Evolutionary conservation across 2,329 filamentous ascomycete genomes (phyloP).

Genomic region (Lasiodiplodia citricola): DNA sequence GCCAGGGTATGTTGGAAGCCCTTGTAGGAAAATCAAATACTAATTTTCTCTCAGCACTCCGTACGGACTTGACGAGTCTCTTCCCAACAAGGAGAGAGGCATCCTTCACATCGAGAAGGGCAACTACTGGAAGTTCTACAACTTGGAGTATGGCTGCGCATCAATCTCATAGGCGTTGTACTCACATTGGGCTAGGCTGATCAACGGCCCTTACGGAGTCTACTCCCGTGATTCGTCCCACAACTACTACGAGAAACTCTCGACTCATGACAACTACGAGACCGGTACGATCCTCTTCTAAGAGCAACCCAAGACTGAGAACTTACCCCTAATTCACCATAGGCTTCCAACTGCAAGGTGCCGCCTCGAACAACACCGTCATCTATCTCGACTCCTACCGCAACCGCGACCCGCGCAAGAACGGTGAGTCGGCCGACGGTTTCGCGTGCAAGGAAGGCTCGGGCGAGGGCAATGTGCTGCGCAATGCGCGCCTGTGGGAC

Average conservation of each 20-base stretch:
- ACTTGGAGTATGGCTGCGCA: conserved; percentile 34
- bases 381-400: conserved; percentile 35
- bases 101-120: conserved; percentile 54
- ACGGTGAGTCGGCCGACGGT: conserved; percentile 58
- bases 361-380: conserved; percentile 35
- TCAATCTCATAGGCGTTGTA: background rate
- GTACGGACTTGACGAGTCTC: conserved; percentile 45
- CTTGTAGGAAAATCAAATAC: no score
- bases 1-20: conserved; percentile 18
- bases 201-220: conserved; percentile 48
- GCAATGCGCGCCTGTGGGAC: conserved; percentile 55
- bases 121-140: conserved; percentile 55
- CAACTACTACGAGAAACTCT: conserved; percentile 45
- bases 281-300: conserved; percentile 26
- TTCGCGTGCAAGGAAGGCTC: conserved; percentile 56
- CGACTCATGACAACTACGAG: conserved; percentile 49
- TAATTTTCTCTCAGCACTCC: conserved; percentile 43
- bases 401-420: conserved; percentile 52
- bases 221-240: conserved; percentile 43
- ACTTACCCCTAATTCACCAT: background rate
- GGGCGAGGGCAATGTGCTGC: conserved; percentile 53
- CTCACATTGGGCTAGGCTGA: conserved; percentile 30
- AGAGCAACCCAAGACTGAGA: background rate
- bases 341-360: conserved; percentile 46
- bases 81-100: conserved; percentile 51